These are phyloP conservation scores for Penicillium expansum DNA, from an alignment of 2,329 filamentous ascomycete genomes.

Conservation along the genomic window DNA sequence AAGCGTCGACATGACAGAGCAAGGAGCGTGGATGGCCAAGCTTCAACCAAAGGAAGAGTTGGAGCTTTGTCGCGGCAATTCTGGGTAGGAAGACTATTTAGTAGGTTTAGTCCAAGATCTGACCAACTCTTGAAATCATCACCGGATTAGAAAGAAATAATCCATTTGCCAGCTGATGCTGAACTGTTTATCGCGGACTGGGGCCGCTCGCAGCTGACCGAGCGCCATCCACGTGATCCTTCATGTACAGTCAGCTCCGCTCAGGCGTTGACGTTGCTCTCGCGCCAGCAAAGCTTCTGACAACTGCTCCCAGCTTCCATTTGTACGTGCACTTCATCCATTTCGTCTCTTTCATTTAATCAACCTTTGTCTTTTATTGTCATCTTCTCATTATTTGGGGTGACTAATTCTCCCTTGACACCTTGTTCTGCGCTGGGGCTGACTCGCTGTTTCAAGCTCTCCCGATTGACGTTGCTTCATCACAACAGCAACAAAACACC, in stretches of 20 bases:
- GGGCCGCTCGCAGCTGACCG: slow-evolving; percentile 5
- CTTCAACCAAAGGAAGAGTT: not conserved
- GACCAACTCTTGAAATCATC: not conserved
- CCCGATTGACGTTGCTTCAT: slow-evolving; percentile 34
- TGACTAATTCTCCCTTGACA: slow-evolving; percentile 1
- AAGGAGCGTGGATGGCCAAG: not conserved
- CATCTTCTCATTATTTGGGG: slow-evolving; percentile 8
- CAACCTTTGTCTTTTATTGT: slow-evolving; percentile 9
- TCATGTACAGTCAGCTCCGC: slow-evolving; percentile 21
- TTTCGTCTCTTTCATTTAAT: slow-evolving; percentile 20
- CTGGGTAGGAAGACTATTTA: not conserved
- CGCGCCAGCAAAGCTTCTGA: slow-evolving; percentile 29
- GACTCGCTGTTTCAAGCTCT: slow-evolving; percentile 27
- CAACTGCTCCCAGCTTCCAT: slow-evolving; percentile 25
- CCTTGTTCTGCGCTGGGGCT: slow-evolving; percentile 18
- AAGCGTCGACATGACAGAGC: slow-evolving; percentile 31
- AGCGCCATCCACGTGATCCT: slow-evolving; percentile 20
- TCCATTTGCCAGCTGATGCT: not conserved
- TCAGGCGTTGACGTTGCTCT: slow-evolving; percentile 27
- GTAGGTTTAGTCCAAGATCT: not conserved
- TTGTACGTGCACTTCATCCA: slow-evolving; percentile 23
- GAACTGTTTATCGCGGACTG: slow-evolving; percentile 2
- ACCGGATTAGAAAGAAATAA: not conserved
- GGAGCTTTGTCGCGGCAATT: not conserved
- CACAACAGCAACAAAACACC: slow-evolving; percentile 27